Base-by-base conservation (phyloP, 2,329 filamentous ascomycete genomes). In the Cladobotryum protrusum region DNA sequence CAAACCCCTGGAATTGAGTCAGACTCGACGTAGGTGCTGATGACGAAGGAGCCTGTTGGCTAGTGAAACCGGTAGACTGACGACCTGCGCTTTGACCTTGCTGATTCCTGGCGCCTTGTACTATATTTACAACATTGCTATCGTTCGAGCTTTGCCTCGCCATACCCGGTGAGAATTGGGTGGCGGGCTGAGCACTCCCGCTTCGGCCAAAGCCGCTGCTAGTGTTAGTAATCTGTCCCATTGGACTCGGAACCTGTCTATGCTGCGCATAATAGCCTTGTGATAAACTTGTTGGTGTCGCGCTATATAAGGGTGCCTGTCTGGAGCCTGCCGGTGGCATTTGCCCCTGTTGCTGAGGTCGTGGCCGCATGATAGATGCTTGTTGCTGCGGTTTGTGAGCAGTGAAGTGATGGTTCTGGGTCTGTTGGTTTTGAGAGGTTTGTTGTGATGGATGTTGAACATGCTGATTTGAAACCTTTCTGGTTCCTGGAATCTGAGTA, bases 91-190 rank as follows among this genome's bases (percentile, higher is more conserved):
- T 47, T 15, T 56, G 59, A 8, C 42, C 43, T 29, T 42, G 47
- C 35, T 53, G 56, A 14, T 45, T 47, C 13, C 54, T 43, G 14
- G 45, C 35, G 32, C 42, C 33, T 15, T 49, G 56, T 5, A 48
- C 17, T 14, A 52, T 20, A 2, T 29, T 43, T 12, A 47, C 44
- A 35, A 45, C 29, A 15, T 34, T 51, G 20, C 34, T 43, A 24
- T 54, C 51, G 33, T 15, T 33, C 5, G 56, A 48, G n/a, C 47
- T 48, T 17, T 54, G 55, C 20, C 50, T 54, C 29, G 48, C 48
- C 51, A 56, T 51, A 19, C 43, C 51, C 9, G 56, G 59, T 18
- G 56, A 52, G 37, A 58, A 58, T 15, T 58, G 56, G 13, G 50
- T 19, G 17, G 47, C 33, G 6, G 48, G 46, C 20, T 43, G 43